These are phyloP conservation scores for Lipomyces starkeyi DNA, from an alignment of 805 yeast genomes.

Conservation along the genomic window DNA sequence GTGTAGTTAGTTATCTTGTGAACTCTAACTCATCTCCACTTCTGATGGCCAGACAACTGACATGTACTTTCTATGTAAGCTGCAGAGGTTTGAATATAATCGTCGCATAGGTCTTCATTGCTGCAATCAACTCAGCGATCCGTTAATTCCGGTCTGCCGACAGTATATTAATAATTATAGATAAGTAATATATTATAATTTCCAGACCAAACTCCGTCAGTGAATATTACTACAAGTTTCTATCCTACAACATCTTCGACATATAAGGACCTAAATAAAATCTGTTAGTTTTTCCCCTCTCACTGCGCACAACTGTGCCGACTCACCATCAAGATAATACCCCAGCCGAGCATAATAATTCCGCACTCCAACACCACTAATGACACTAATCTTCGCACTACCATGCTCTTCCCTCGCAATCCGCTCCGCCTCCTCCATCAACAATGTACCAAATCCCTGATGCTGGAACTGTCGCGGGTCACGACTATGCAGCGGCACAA, in stretches of 20 bases:
- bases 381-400: slow-evolving; percentile 86
- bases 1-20: neutral
- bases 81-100: too few species aligned
- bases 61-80: neutral
- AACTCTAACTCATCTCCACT: neutral
- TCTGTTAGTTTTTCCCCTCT: neutral
- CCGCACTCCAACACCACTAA: slow-evolving; percentile 96
- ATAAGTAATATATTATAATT: too few species aligned
- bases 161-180: too few species aligned
- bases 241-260: slow-evolving; percentile 66
- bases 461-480: slow-evolving; percentile 99
- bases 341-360: slow-evolving; percentile 94
- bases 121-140: too few species aligned
- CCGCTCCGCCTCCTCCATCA: slow-evolving; percentile 98
- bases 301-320: neutral
- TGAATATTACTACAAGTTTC: neutral
- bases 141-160: too few species aligned
- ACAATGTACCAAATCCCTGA: slow-evolving; percentile 96
- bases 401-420: slow-evolving; percentile 96
- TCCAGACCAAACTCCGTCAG: slow-evolving; percentile 5
- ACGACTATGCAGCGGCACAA: slow-evolving; percentile 92
- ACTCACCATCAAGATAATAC: slow-evolving; percentile 78
- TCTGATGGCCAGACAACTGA: neutral
- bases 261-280: slow-evolving; percentile 64
- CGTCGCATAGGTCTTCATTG: too few species aligned